Percentiles rank a stretch among this genome's conserved stretches.
Conservation (phyloP, 768 basidiomycete species). For the Termitomyces sp. region DNA sequence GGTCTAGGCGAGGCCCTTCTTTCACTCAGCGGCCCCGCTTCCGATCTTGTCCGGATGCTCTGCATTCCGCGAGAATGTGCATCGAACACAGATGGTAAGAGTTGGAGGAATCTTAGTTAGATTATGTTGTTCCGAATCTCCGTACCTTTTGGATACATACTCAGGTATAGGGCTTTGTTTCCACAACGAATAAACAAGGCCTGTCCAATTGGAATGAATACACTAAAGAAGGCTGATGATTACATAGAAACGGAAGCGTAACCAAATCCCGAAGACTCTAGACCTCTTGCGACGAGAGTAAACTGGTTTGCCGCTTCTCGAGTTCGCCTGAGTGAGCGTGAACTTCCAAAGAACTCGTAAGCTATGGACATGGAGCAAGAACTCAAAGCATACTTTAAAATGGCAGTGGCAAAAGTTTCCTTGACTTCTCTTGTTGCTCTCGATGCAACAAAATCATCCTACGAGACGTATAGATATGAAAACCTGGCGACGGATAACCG, state of each 20-base stretch:
- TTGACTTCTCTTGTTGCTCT: slow-evolving; percentile 74
- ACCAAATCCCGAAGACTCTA: slow-evolving; percentile 84
- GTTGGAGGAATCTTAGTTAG: too few relatives aligned
- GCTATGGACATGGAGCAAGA: neutral
- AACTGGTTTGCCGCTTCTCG: slow-evolving; percentile 87
- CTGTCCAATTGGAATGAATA: neutral
- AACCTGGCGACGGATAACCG: neutral
- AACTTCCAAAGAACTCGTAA: slow-evolving; percentile 31
- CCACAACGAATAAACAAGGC: neutral
- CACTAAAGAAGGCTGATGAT: neutral
- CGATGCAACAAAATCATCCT: slow-evolving; percentile 73
- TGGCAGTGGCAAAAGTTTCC: slow-evolving; percentile 68
- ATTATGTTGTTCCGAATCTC: neutral
- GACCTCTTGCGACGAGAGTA: slow-evolving; percentile 74
- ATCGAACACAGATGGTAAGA: too few relatives aligned
- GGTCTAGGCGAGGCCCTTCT: too few relatives aligned
- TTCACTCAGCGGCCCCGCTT: too few relatives aligned
- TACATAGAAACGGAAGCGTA: slow-evolving; percentile 65
- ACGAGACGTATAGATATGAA: neutral
- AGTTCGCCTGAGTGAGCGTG: slow-evolving; percentile 67
- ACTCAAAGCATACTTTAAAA: slow-evolving; percentile 48
- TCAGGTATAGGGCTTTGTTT: neutral
- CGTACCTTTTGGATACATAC: neutral
- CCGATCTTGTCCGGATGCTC: too few relatives aligned
- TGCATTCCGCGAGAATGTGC: too few relatives aligned